These are phyloP conservation scores for Cryphonectria carpinicola DNA, from an alignment of 2,329 filamentous ascomycete genomes.

Conservation along the genomic window DNA sequence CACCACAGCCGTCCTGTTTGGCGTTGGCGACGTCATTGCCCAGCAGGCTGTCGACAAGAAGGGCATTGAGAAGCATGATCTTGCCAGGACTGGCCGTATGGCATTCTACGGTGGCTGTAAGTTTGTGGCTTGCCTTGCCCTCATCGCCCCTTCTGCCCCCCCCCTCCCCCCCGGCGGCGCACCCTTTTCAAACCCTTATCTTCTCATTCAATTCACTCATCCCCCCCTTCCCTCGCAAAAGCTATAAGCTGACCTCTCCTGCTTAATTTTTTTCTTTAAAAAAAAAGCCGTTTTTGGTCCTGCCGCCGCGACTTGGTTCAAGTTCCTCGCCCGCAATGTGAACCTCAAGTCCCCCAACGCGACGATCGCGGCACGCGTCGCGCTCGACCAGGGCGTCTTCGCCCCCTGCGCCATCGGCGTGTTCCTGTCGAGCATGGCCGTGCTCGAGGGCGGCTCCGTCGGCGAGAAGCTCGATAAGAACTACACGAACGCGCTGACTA, in stretches of 20 bases:
- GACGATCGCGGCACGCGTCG: conserved; percentile 78
- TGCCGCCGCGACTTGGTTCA: conserved; percentile 85
- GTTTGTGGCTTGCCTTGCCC: conserved; percentile 37
- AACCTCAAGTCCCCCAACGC: conserved; percentile 64
- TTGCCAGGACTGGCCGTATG: conserved; percentile 76
- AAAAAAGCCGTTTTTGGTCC: conserved; percentile 78
- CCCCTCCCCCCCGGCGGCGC: too few relatives aligned
- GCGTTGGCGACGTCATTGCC: conserved; percentile 85
- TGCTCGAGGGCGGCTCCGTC: conserved; percentile 68
- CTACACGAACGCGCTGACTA: conserved; percentile 72
- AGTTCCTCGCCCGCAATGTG: conserved; percentile 73
- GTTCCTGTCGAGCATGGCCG: conserved; percentile 84
- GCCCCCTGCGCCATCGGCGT: conserved; percentile 80
- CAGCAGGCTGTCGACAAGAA: conserved; percentile 88
- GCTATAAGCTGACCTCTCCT: conserved; percentile 17
- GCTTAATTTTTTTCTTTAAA: not conserved
- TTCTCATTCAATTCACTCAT: conserved; percentile 16
- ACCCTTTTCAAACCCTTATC: too few relatives aligned
- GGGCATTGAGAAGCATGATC: conserved; percentile 76
- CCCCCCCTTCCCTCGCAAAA: conserved; percentile 9
- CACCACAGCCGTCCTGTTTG: conserved; percentile 90
- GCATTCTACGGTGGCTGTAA: conserved; percentile 76
- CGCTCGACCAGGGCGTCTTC: conserved; percentile 80
- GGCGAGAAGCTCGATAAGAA: conserved; percentile 71
- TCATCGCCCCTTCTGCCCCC: not conserved